Percentiles rank a stretch among this genome's conserved stretches.
These are phyloP conservation scores for Strobilomyces confusus DNA, from an alignment of 768 basidiomycete genomes.

Conservation along the genomic window DNA sequence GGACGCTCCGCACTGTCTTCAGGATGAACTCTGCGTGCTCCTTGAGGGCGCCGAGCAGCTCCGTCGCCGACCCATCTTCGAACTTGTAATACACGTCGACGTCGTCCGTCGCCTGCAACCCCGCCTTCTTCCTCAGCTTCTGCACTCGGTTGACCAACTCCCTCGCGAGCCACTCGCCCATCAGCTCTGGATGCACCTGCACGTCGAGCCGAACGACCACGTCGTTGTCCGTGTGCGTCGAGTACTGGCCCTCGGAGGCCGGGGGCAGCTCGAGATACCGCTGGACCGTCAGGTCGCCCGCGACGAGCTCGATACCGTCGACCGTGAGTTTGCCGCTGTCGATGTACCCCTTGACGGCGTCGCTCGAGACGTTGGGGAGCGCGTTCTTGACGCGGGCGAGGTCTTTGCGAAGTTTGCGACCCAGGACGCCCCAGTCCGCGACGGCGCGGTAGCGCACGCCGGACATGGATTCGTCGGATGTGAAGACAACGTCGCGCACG, in stretches of 20 bases:
- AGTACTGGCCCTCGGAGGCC: slow-evolving; percentile 56
- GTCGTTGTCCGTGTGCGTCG: slow-evolving; percentile 89
- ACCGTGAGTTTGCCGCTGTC: slow-evolving; percentile 74
- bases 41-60: slow-evolving; percentile 59
- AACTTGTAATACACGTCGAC: slow-evolving; percentile 84
- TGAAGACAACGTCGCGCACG: slow-evolving; percentile 86
- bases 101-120: slow-evolving; percentile 92
- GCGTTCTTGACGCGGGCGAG: slow-evolving; percentile 84
- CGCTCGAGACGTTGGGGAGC: slow-evolving; percentile 75
- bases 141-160: slow-evolving; percentile 92
- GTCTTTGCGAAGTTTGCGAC: slow-evolving; percentile 91
- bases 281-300: slow-evolving; percentile 89
- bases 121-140: slow-evolving; percentile 92
- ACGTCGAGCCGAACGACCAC: slow-evolving; percentile 93
- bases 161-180: slow-evolving; percentile 83
- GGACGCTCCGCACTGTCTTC: slow-evolving; percentile 72
- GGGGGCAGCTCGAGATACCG: slow-evolving; percentile 83
- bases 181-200: slow-evolving; percentile 80
- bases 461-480: slow-evolving; percentile 78
- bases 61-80: slow-evolving; percentile 61
- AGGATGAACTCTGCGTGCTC: slow-evolving; percentile 66
- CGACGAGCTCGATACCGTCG: slow-evolving; percentile 83
- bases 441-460: slow-evolving; percentile 88
- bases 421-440: slow-evolving; percentile 94
- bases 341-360: slow-evolving; percentile 75